Evolutionary conservation across 129 eudicot species (phyloP), one percentile per base, ranked within the genome.

Genomic region (Chrysanthemum makinoi): DNA sequence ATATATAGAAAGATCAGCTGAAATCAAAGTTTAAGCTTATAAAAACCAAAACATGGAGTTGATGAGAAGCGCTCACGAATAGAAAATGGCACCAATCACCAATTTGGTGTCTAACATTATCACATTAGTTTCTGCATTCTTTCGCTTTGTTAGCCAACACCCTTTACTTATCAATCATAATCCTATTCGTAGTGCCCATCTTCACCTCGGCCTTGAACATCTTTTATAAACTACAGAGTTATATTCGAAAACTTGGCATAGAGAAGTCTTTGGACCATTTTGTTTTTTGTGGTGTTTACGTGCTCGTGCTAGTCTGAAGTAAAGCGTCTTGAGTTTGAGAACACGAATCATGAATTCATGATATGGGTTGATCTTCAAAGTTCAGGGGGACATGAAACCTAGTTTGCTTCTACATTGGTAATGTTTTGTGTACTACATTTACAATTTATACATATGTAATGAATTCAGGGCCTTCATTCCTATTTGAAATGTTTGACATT

Each of bases 81-180:
- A 16, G 19, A 39, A 17, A 54, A 69, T 35, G 74, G 65, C 74
- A 54, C 74, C 65, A 55, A 58, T 58, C 55, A 43, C 56, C 65
- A 70, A 20, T 19, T 69, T 39, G 12, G 12, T 56, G 18, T 35
- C 3, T 8, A 19, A 19, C 8, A 30, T 69, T 50, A 53, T 53
- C 50, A 28, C 63, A 11, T 53, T 51, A 12, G 35, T 69, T 53
- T 26, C 74, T 52, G 57, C 73, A 33, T 52, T 54, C 66, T 56
- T 19, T 56, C 4, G 39, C 39, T 70, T 17, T 35, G 65, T 7
- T 39, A 12, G 7, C 13, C 65, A 39, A 55, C 51, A 55, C 65
- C 4, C 11, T 13, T 16, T 52, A 12, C 49, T 24, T 6, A 26
- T 26, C 48, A 15, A n/a, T 52, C 28, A 30, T 47, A 68, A 68